Conservation (phyloP, 441 rosid genomes). For the Populus hybrid region DNA sequence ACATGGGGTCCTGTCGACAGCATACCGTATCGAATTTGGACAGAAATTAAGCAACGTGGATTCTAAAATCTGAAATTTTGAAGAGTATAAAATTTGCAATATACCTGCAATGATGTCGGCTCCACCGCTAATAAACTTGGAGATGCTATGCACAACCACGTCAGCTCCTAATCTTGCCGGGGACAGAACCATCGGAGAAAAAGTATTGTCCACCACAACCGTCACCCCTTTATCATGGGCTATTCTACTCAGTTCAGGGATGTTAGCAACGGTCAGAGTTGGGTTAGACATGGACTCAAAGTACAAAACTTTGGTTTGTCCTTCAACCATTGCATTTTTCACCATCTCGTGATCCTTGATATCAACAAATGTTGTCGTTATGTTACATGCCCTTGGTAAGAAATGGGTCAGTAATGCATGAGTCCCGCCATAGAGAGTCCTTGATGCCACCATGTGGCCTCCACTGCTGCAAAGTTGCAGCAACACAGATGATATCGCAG, state of each 20-base stretch:
- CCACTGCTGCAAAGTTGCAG: constrained; percentile 92
- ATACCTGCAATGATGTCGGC: constrained; percentile 93
- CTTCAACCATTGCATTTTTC: constrained; percentile 51
- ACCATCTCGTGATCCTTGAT: constrained; percentile 53
- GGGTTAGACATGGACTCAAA: constrained; percentile 89
- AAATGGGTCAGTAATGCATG: constrained; percentile 86
- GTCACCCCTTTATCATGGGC: constrained; percentile 74
- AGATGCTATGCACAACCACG: constrained; percentile 84
- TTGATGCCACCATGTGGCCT: constrained; percentile 86
- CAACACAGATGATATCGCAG: constrained; percentile 86
- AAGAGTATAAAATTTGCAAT: not conserved
- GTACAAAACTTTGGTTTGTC: constrained; percentile 70
- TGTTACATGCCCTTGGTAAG: constrained; percentile 71
- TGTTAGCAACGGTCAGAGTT: constrained; percentile 66
- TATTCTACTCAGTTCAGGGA: constrained; percentile 69
- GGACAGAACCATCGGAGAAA: constrained; percentile 82
- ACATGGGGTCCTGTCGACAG: no score
- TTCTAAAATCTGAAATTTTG: no score
- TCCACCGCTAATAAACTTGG: constrained; percentile 94
- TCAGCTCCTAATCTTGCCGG: constrained; percentile 92
- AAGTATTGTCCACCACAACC: constrained; percentile 88
- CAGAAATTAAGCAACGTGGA: no score
- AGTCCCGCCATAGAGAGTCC: constrained; percentile 78
- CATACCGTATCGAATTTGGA: no score
- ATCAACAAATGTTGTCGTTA: constrained; percentile 80